Base-by-base conservation (phyloP, 495 filamentous ascomycete genomes). In the Darksidea phi region DNA sequence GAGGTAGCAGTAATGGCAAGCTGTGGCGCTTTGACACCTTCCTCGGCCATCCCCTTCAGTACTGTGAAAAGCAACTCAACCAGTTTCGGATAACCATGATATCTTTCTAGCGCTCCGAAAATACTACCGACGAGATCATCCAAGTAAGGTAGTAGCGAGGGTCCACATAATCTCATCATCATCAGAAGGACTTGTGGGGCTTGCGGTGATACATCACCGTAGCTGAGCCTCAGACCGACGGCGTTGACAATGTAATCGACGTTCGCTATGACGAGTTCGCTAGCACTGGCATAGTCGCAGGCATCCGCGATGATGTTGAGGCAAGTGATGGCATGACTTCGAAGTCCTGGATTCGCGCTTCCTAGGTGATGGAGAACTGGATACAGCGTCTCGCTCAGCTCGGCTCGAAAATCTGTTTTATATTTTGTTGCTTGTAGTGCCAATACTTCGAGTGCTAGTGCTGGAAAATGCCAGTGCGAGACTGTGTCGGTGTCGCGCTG, bases 231-330 rank as follows among this genome's bases (percentile, higher is more conserved):
- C 21, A 97, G 76, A 0, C 88, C 88, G 6, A 97, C 85, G 0
- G 93, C 88, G 70, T 97, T 97, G 48, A 96, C 86, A 74, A 99
- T 86, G 71, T 99, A 99, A 72, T 99, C 94, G 23, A 88, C 91
- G 63, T 99, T 99, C 28, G 90, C 86, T 47, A 97, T 81, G 46
- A 99, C 85, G 61, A 99, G 77, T 11, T 89, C 84, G 32, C 86
- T 86, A 10, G 91, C 84, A 65, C 80, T 85, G 0, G 67, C 38
- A 67, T 97, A 99, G 17, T 82, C 84, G 72, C 91, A 97, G 0
- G 87, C 77, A 7, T 72, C 69, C 8, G 94, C 86, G 26, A 97
- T 77, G 12, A 85, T 83, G 66, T 96, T 91, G 2, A 99, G 81
- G 47, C 87, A 89, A 3, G 84, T 83, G 66, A 97, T 90, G 18